Evolutionary conservation across 176 grass and related monocot species (phyloP), one percentile per base, ranked within the genome.

Genomic region (Rhynchospora breviuscula): DNA sequence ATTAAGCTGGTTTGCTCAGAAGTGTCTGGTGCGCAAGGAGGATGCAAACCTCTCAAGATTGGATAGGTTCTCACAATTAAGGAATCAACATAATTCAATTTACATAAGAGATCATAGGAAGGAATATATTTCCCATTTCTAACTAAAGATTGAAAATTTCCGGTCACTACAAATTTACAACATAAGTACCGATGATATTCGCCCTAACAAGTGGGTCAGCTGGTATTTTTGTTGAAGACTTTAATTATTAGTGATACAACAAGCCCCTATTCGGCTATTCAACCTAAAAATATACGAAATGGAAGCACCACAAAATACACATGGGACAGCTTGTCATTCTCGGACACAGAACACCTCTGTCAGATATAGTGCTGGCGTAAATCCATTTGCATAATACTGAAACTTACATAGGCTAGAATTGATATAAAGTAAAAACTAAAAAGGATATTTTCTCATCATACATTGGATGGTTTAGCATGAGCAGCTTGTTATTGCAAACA

Each of bases 361-460:
- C 46, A 76, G 72, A 76, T 76, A 31, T 29, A 7, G 10, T 31
- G 8, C 19, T 54, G 72, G 72, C 53, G 29, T 40, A 10, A 10
- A 76, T 76, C 72, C 48, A 53, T 76, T 76, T 76, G 22, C 49
- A 26, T 54, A 76, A 26, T 4, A 76, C 11, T 47, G 47, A 51
- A 75, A 25, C 71, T 53, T 21, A 76, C 72, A 76, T 54, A 6
- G 1, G 21, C 19, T 25, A 52, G 2, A 75, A 57, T 77, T 91
- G 31, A 84, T 44, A 1, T 29, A 29, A 29, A 29, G 26, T 29
- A 29, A 29, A 13, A 60, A 40, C 47, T 85, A 58, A 66, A 84
- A 79, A 97, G 95, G 95, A 98, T 98, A 98, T 98, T 83, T 93
- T 95, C 69, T 94, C 90, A 69, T 92, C 89, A 71, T 93, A 85